Evolutionary conservation across 139 green algal species (phyloP).

Genomic region (Closterium sp.): DNA sequence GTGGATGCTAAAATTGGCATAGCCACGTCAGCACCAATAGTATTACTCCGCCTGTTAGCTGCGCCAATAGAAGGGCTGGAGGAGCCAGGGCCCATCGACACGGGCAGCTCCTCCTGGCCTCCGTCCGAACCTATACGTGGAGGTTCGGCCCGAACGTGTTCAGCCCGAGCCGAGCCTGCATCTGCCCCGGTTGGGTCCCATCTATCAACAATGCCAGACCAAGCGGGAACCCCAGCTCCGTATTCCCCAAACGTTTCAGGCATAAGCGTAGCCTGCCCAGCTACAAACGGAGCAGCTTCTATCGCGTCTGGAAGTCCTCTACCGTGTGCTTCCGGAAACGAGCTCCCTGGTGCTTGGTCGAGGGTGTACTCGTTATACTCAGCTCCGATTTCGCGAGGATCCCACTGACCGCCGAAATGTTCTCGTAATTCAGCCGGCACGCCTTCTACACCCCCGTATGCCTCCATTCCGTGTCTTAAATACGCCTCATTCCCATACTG

Average conservation of each 20-base stretch:
- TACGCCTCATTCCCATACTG: neutral
- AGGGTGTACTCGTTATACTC: neutral
- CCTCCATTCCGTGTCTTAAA: neutral
- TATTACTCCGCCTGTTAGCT: neutral
- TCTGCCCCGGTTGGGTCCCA: neutral
- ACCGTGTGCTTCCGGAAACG: neutral
- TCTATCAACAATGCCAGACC: neutral
- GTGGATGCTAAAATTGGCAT: neutral
- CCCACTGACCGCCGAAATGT: neutral
- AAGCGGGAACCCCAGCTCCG: neutral
- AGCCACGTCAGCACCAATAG: neutral
- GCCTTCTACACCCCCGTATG: neutral
- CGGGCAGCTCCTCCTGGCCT: neutral
- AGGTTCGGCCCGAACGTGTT: neutral
- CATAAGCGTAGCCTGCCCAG: neutral
- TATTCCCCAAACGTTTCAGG: neutral
- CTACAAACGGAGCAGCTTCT: neutral
- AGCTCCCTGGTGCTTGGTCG: neutral
- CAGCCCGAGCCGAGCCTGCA: neutral
- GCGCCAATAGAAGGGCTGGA: neutral
- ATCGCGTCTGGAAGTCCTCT: neutral
- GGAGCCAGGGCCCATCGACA: neutral
- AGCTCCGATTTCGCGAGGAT: neutral
- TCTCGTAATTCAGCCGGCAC: neutral
- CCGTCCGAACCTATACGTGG: neutral